These are phyloP conservation scores for Penstemon barbatus DNA, from an alignment of 257 asterid species.

Conservation along the genomic window DNA sequence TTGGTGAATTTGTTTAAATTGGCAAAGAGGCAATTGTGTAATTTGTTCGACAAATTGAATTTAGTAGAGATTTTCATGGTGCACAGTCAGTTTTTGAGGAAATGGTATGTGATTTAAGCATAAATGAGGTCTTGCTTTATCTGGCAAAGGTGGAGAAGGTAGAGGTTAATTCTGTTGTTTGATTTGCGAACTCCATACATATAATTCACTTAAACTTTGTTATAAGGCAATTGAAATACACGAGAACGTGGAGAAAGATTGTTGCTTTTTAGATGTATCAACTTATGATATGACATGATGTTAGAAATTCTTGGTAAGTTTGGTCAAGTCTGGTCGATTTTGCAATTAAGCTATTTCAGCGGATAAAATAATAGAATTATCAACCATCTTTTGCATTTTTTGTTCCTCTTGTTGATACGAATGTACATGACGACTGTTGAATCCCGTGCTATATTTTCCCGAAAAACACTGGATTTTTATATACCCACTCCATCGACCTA, in stretches of 20 bases:
- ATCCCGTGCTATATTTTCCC: slow-evolving; percentile 34
- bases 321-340: slow-evolving; percentile 66
- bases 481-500: slow-evolving; percentile 90
- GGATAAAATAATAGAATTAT: slow-evolving; percentile 41
- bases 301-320: slow-evolving; percentile 81
- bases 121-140: slow-evolving; percentile 41
- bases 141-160: slow-evolving; percentile 91
- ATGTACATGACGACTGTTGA: slow-evolving; percentile 80
- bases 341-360: slow-evolving; percentile 47
- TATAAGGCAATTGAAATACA: slow-evolving; percentile 88
- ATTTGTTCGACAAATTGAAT: slow-evolving; percentile 73
- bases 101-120: slow-evolving; percentile 69
- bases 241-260: slow-evolving; percentile 55
- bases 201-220: slow-evolving; percentile 71
- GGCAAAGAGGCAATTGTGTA: slow-evolving; percentile 10
- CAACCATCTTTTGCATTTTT: slow-evolving; percentile 44
- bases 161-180: slow-evolving; percentile 90
- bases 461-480: slow-evolving; percentile 76
- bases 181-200: slow-evolving; percentile 57
- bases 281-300: slow-evolving; percentile 86
- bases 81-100: slow-evolving; percentile 85
- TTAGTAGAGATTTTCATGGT: slow-evolving; percentile 55
- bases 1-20: slow-evolving; percentile 79
- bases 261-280: slow-evolving; percentile 64
- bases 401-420: slow-evolving; percentile 49